Evolutionary conservation across 129 eudicot species (phyloP), one percentile per base, ranked within the genome.

Genomic region (Heracleum sosnowskyi): DNA sequence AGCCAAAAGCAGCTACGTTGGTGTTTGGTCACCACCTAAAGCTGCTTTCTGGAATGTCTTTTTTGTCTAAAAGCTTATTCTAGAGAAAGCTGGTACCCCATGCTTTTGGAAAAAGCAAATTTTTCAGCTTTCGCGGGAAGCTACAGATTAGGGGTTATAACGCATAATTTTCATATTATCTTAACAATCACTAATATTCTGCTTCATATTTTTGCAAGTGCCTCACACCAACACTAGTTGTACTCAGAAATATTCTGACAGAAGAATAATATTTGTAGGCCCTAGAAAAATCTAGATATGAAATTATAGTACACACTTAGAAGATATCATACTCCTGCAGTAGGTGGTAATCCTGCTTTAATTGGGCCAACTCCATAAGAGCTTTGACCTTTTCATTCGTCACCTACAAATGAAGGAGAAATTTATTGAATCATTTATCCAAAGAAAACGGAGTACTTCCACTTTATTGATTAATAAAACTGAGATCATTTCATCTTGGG

Each of bases 371-470:
- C 85, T 94, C 97, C 97, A 94, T 82, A 46, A 94, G 96, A 51
- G 97, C 92, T 82, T 83, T 86, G 80, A 94, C 98, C 85, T 94
- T 94, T 78, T 94, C 97, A 83, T 90, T 89, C 53, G 98, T 90
- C 76, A 86, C 98, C 98, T 94, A 78, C 76, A 79, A 79, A 74
- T 15, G 40, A 79, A 71, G 62, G 72, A 71, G 33, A 24, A 71
- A 33, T 73, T 79, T 41, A 72, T 47, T 69, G 31, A 11, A 76
- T 18, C 20, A 51, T 39, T 73, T 46, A 45, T 29, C 77, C 39
- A 31, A 66, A 26, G 12, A 77, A 63, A 79, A 55, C 26, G 16
- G 17, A 75, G 68, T n/a, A 26, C 68, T n/a, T 22, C 29, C 68
- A 60, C 31, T 26, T n/a, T 9, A 9, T 10, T 2, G 1, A 6